Base-by-base conservation (phyloP, 2,329 filamentous ascomycete species). In the Pyrenophora graminea region DNA sequence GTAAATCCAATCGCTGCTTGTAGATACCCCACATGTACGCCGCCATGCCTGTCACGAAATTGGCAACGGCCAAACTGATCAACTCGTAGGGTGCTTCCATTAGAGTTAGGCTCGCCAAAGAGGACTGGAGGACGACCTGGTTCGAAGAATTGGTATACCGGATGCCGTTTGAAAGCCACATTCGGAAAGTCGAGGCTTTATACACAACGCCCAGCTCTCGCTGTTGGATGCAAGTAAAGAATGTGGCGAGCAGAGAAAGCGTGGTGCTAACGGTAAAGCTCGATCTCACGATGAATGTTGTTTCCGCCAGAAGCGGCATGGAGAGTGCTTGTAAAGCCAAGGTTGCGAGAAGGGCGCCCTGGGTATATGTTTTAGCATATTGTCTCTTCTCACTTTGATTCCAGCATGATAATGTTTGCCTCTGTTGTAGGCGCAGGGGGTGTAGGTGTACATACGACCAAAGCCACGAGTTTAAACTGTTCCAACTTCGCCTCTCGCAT, bases 151-250 rank as follows among this genome's bases (percentile, higher is more conserved):
- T 48, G n/a, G 36, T 17, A 31, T 56, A 59, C 9, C 30, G 46
- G n/a, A 41, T 32, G 17, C 58, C 58, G 38, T 55, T 61, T 9
- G 57, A 56, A 7, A 64, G 53, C 61, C 61, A 64, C 3, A 34
- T 34, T 6, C 59, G 53, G 6, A 62, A 38, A 1, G 55, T 43
- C 1, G 21, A 39, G 12, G 60, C 46, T 6, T 31, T 44, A 9
- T 44, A 39, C 10, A 56, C 23, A 10, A 47, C 34, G 33, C 57
- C 56, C 25, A 60, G 50, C 17, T 57, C 56, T 15, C 59, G 52
- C 30, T 64, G 59, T 45, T 64, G 61, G 6, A 62, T 46, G 25
- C 51, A 51, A 2, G 57, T 58, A 32, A 64, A 62, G 47, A 61
- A 64, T 1, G 55, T 56, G 13, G 61, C 45, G 18, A 62, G 43